phyloP scores from a whole-genome alignment of 805 yeast species.

The Kuraishia cidri region DNA sequence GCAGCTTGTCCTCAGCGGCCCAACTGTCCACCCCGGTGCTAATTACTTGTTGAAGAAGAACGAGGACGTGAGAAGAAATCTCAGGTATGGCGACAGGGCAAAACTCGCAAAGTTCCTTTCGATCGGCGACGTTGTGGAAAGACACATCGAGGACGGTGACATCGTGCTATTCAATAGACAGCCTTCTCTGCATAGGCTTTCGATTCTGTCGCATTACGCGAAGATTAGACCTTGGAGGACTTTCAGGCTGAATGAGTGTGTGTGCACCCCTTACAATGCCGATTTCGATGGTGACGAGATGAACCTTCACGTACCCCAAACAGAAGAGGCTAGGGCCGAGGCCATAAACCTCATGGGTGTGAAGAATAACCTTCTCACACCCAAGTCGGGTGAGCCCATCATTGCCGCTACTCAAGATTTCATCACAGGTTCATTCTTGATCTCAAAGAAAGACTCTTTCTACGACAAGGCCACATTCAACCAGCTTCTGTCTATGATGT shows the following conservation, averaged over 20 bases:
- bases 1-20: conserved; percentile 71
- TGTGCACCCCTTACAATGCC: conserved; percentile 98
- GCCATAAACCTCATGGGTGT: conserved; percentile 99
- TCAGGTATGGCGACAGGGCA: conserved; percentile 79
- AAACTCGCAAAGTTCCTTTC: conserved; percentile 69
- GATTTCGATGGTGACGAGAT: conserved; percentile 99
- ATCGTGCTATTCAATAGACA: conserved; percentile 94
- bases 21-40: conserved; percentile 92
- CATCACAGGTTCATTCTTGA: conserved; percentile 90
- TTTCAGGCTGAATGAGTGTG: conserved; percentile 94
- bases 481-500: conserved; percentile 89
- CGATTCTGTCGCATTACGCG: conserved; percentile 92
- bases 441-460: conserved; percentile 89
- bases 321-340: conserved; percentile 97
- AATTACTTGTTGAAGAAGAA: conserved; percentile 78
- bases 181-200: conserved; percentile 92
- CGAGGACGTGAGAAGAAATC: conserved; percentile 79
- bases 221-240: conserved; percentile 98
- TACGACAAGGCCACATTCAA: conserved; percentile 80
- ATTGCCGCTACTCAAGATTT: conserved; percentile 99
- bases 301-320: conserved; percentile 98
- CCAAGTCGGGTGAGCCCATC: conserved; percentile 97
- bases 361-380: conserved; percentile 87
- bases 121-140: conserved; percentile 89
- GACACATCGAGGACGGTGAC: conserved; percentile 97